Conservation (phyloP, 176 grass and related monocot species). For the maize (Zea mays) region Zm-B73-REFERENCE-NAM-5.0 NC_050099.1:6985501-6986000, state of each 20-base stretch:
- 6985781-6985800: slow-evolving; percentile 30
- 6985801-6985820: slow-evolving; percentile 16
- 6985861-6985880: background rate
- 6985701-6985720: slow-evolving; percentile 25
- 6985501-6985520: background rate
- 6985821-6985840: slow-evolving; percentile 30
- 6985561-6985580: too few relatives aligned
- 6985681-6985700: slow-evolving; percentile 26
- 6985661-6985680: background rate
- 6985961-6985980: too few relatives aligned
- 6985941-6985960: too few relatives aligned
- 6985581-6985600: too few relatives aligned
- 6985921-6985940: background rate
- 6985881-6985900: background rate
- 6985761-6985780: slow-evolving; percentile 39
- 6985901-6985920: background rate
- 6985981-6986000: too few relatives aligned
- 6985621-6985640: background rate
- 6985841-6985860: background rate
- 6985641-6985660: background rate
- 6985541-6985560: too few relatives aligned
- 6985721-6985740: background rate
- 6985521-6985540: too few relatives aligned
- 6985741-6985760: background rate
- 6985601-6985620: too few relatives aligned